phyloP scores from a whole-genome alignment of 1,139 yeast species.

The Protomyces macrosporus region DNA sequence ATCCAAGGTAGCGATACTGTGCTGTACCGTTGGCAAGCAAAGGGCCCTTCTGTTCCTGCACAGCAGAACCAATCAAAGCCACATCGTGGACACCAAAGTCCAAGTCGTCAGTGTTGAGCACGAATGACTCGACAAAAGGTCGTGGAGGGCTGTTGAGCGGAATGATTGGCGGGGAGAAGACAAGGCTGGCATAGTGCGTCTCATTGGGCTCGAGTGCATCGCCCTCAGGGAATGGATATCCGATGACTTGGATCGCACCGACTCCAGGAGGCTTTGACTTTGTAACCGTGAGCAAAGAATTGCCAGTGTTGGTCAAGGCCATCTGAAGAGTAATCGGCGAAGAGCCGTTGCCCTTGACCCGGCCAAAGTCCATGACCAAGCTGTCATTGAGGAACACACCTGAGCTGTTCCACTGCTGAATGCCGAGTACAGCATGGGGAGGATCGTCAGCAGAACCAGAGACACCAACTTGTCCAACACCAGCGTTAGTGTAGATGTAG shows the following conservation, averaged over 20 bases:
- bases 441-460: constrained; percentile 9
- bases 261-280: constrained; percentile 7
- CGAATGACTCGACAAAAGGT: background rate
- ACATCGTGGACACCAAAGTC: background rate
- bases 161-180: background rate
- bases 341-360: background rate
- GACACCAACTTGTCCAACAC: background rate
- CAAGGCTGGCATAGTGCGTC: background rate
- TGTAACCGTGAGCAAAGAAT: background rate
- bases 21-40: background rate
- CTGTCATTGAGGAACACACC: background rate
- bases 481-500: background rate
- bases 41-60: background rate
- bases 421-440: background rate
- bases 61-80: background rate
- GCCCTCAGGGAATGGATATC: background rate
- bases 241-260: background rate
- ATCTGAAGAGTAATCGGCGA: background rate
- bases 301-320: background rate
- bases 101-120: background rate
- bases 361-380: background rate
- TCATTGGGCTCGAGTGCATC: background rate
- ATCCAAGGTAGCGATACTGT: constrained; percentile 6
- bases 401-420: constrained; percentile 5
- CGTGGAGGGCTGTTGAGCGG: background rate